Percentiles rank a stretch among this genome's conserved stretches.
Evolutionary conservation across 2,329 filamentous ascomycete species (phyloP).

Genomic region (Alternaria gaisen): DNA sequence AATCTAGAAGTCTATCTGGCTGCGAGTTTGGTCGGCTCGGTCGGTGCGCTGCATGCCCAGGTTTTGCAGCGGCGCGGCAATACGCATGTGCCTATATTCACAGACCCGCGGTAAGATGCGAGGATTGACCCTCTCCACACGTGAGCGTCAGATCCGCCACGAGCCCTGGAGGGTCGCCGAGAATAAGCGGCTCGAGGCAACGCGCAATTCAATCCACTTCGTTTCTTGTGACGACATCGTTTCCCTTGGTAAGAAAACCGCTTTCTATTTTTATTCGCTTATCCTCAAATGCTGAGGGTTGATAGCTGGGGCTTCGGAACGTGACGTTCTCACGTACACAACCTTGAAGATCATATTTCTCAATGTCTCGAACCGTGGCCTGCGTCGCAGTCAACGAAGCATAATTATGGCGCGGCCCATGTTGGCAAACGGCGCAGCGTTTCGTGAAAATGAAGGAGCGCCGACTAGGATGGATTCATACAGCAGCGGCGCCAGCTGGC

Average conservation of each 20-base stretch:
- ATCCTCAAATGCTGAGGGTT: background rate
- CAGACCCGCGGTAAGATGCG: slow-evolving; percentile 5
- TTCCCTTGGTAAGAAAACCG: background rate
- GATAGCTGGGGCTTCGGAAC: background rate
- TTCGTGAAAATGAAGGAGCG: background rate
- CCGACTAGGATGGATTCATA: background rate
- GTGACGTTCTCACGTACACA: background rate
- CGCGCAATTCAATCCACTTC: slow-evolving; percentile 2
- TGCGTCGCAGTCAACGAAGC: background rate
- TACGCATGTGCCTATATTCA: background rate
- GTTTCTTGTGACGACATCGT: slow-evolving; percentile 1
- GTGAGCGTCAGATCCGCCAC: slow-evolving; percentile 1
- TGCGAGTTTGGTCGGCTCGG: background rate
- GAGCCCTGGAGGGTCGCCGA: slow-evolving; percentile 1
- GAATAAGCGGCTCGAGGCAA: slow-evolving; percentile 3
- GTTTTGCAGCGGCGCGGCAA: slow-evolving; percentile 1
- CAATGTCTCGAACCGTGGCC: background rate
- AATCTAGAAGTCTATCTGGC: background rate
- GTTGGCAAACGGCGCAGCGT: background rate
- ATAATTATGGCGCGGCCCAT: background rate
- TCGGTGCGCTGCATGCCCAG: slow-evolving; percentile 3
- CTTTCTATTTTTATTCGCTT: background rate
- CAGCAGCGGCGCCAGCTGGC: background rate
- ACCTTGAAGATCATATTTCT: background rate
- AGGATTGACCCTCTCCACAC: background rate